phyloP scores from a whole-genome alignment of 1,139 yeast species.

The Candida mesenterica region DNA sequence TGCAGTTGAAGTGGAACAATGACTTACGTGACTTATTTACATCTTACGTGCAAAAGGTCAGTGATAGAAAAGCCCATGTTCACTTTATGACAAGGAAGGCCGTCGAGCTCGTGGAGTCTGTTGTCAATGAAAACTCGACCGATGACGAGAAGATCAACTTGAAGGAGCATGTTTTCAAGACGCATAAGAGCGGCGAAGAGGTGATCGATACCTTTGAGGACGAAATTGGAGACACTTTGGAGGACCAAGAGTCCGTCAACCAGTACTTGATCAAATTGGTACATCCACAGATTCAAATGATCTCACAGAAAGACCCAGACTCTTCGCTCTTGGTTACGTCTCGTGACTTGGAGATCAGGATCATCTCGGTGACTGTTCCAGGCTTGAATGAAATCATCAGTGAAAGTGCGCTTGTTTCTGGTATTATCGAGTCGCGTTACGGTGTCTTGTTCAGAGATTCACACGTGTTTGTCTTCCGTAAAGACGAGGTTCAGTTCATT shows the following conservation, averaged over 20 bases:
- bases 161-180: slow-evolving; percentile 14
- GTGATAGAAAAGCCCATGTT: slow-evolving; percentile 53
- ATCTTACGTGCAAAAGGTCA: slow-evolving; percentile 60
- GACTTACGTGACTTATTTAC: slow-evolving; percentile 58
- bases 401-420: slow-evolving; percentile 35
- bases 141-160: slow-evolving; percentile 17
- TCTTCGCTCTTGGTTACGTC: slow-evolving; percentile 57
- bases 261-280: slow-evolving; percentile 41
- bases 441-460: slow-evolving; percentile 71
- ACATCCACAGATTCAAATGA: slow-evolving; percentile 45
- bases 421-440: slow-evolving; percentile 65
- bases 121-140: slow-evolving; percentile 22
- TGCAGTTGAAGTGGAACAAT: slow-evolving; percentile 80
- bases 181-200: slow-evolving; percentile 28
- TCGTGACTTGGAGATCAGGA: slow-evolving; percentile 67
- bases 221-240: slow-evolving; percentile 27
- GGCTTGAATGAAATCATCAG: slow-evolving; percentile 46
- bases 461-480: slow-evolving; percentile 63
- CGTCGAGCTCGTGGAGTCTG: slow-evolving; percentile 54
- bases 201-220: slow-evolving; percentile 35
- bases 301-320: slow-evolving; percentile 31
- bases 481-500: slow-evolving; percentile 27
- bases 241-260: slow-evolving; percentile 35
- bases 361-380: slow-evolving; percentile 53
- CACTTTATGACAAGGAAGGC: slow-evolving; percentile 66